Evolutionary conservation across 2,329 filamentous ascomycete species (phyloP).

Genomic region (Pestalotiopsis sp.): DNA sequence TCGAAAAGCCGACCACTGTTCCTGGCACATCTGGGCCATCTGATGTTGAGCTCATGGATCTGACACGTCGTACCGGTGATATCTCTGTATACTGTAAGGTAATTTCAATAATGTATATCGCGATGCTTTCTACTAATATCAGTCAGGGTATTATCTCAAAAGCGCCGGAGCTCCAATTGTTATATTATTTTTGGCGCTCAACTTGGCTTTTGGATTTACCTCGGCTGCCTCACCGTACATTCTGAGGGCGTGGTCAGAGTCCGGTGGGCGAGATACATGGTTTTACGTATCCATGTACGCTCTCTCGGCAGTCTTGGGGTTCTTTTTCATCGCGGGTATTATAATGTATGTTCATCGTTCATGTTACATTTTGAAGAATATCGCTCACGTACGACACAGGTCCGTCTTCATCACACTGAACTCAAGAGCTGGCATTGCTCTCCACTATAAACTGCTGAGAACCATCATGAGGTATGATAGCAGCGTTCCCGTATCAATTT

Average conservation of each 20-base stretch:
- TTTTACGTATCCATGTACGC: neutral
- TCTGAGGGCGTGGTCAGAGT: conserved; percentile 3
- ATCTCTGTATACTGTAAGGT: neutral
- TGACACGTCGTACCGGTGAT: neutral
- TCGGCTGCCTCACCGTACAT: neutral
- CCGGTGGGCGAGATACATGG: neutral
- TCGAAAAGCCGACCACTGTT: neutral
- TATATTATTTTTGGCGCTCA: neutral
- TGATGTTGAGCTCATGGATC: neutral
- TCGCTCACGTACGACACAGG: neutral
- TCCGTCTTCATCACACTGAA: neutral
- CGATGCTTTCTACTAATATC: neutral
- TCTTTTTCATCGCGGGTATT: neutral
- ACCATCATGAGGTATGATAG: neutral
- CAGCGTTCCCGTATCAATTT: neutral
- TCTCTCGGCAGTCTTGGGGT: neutral
- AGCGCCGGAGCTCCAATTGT: neutral
- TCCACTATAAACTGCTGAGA: conserved; percentile 3
- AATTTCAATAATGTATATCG: neutral
- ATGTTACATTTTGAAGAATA: too few relatives aligned
- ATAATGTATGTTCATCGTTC: neutral
- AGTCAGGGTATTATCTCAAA: conserved; percentile 1
- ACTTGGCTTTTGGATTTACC: neutral
- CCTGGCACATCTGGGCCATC: neutral
- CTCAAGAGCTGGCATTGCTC: neutral